Evolutionary conservation across 2,329 filamentous ascomycete genomes (phyloP), one percentile per base, ranked within the genome.

Genomic region (Alternaria tenuissima): DNA sequence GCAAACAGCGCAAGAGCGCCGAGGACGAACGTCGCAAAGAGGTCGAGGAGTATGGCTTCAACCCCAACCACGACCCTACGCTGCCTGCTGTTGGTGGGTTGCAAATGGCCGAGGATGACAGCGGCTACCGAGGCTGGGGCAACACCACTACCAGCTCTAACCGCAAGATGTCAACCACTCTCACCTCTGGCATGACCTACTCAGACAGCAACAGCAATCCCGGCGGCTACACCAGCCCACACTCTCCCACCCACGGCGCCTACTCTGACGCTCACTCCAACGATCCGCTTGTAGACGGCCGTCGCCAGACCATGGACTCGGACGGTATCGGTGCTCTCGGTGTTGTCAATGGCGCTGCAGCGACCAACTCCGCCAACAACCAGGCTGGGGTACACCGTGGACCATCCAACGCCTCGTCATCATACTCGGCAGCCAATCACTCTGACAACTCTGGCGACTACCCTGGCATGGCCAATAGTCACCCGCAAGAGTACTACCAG

Each of bases 1-100:
- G 93, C 64, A 96, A 96, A 82, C 89, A 91, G 72, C 88, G 89
- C 65, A 95, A 93, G 83, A 88, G 88, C 64, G 91, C 90, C 14
- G 93, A 95, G 74, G 95, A 97, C 76, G 88, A 94, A 71, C 88
- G 95, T 52, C 88, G 94, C 65, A 97, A 97, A 81, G 95, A 99
- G 80, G 93, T 97, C 11, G 94, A 98, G 78, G 95, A 98, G 76
- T 98, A 98, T 77, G 90, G 91, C 32, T 98, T 94, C 83, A 98
- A 98, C 78, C 95, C 95, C n/a, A 98, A 98, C 80, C 90, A 93
- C 61, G 94, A 97, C 75, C 93, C 94, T 0, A 93, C 91, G 1
- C 84, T 97, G 12, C 88, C 88, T 7, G 83, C 84, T 9, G 82
- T 87, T 16, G 82, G 80, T 14, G 82, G 80, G 26, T 80, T 84